These are phyloP conservation scores for Rhodotorula sphaerocarpa DNA, from an alignment of 768 basidiomycete genomes.

Conservation along the genomic window DNA sequence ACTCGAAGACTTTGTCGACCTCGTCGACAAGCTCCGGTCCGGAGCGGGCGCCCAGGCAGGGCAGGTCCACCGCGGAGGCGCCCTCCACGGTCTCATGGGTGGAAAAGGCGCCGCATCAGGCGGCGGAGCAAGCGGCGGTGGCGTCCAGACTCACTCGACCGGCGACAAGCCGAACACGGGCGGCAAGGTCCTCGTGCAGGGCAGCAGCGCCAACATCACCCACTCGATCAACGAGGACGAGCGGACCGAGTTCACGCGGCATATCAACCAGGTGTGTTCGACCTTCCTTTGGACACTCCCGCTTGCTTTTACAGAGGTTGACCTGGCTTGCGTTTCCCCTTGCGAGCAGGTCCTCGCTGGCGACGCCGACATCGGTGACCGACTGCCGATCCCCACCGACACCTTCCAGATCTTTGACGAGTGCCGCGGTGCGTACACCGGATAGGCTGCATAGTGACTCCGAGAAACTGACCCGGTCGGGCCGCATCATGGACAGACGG, in stretches of 20 bases:
- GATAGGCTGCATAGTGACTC: background rate
- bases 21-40: constrained; percentile 65
- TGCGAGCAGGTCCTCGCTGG: constrained; percentile 69
- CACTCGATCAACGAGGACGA: constrained; percentile 98
- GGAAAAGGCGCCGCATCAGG: background rate
- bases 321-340: background rate
- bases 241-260: constrained; percentile 88
- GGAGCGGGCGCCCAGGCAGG: constrained; percentile 30
- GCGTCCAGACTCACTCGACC: background rate
- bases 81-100: constrained; percentile 30
- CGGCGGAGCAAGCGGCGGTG: background rate
- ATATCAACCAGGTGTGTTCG: constrained; percentile 77
- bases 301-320: background rate
- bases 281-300: background rate
- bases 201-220: constrained; percentile 87
- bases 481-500: constrained; percentile 55
- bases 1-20: constrained; percentile 96
- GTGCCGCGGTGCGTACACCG: constrained; percentile 59
- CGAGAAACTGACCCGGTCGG: too few relatives aligned
- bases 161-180: constrained; percentile 3
- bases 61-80: constrained; percentile 34
- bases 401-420: constrained; percentile 99
- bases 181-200: constrained; percentile 88
- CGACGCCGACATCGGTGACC: constrained; percentile 69
- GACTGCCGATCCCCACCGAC: constrained; percentile 84